Base-by-base conservation (phyloP, 2,329 filamentous ascomycete species). In the Polychaeton citri region DNA sequence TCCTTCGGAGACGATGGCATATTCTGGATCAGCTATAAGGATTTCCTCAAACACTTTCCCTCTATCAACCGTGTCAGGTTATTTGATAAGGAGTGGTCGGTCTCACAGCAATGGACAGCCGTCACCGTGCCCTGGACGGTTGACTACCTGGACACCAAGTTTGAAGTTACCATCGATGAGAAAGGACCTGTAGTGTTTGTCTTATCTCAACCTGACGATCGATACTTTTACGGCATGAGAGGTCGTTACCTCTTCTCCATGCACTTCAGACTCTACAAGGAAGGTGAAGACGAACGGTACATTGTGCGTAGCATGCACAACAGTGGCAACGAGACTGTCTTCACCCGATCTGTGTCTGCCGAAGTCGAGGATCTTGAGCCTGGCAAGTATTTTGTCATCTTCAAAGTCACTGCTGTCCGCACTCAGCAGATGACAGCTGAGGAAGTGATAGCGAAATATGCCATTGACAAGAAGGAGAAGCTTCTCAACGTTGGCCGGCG, bases 311-410 rank as follows among this genome's bases (percentile, higher is more conserved):
- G 45, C 16, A 51, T 55, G 51, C 47, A 53, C 38, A 50, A 47
- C 34, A 47, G 41, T 8, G 49, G 50, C 18, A 43, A 67, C n/a
- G 69, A 74, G 35, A 63, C 69, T n/a, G 66, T 72, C 26, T 75
- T 85, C 72, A 74, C 67, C 16, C 76, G 84, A 5, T 82, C 79
- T 1, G 78, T 86, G 26, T 86, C 79, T 34, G 76, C 81, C 1
- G 84, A 90, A 54, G 66, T 90, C 6, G 47, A 52, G 13, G 68
- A 78, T 21, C 72, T 92, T 18, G 75, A 82, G 15, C 71, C 79
- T 0, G 84, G 84, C 8, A 74, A 71, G 30, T 92, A 92, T 57
- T 74, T 73, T 5, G 74, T 92, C 4, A 66, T 84, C 16, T 71
- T 88, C 55, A 85, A 82, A 52, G 70, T 90, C 39, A 76, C 77